Percentiles rank a stretch among this genome's conserved stretches.
Evolutionary conservation across 1,284 basidiomycete genomes (phyloP).

Genomic region (Ustilago esculenta): DNA sequence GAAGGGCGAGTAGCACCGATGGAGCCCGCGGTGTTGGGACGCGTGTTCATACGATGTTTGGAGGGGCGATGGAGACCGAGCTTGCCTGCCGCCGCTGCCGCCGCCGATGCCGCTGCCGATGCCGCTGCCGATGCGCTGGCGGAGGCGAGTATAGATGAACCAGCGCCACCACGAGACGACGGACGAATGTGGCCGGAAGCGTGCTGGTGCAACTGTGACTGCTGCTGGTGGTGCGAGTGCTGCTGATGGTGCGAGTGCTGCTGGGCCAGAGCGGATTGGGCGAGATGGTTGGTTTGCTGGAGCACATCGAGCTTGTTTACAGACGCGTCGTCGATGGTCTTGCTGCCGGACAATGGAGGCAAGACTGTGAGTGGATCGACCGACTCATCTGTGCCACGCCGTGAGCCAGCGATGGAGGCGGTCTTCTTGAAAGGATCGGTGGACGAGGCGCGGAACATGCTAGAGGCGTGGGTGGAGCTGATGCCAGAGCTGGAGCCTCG

Average conservation of each 20-base stretch:
- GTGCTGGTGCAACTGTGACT: conserved; percentile 14
- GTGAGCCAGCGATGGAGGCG: conserved; percentile 25
- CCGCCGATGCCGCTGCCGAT: conserved; percentile 56
- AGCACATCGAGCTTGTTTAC: conserved; percentile 39
- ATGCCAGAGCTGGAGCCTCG: conserved; percentile 39
- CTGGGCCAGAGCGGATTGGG: conserved; percentile 26
- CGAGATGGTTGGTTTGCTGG: conserved; percentile 40
- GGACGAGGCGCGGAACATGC: conserved; percentile 40
- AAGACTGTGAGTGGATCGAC: conserved; percentile 36
- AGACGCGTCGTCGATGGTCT: conserved; percentile 22
- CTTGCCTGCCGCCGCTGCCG: conserved; percentile 58
- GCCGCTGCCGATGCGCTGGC: conserved; percentile 55
- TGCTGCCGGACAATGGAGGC: conserved; percentile 22
- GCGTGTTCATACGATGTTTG: conserved; percentile 35
- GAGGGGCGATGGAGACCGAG: conserved; percentile 53
- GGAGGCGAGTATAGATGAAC: conserved; percentile 41
- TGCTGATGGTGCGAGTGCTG: conserved; percentile 26
- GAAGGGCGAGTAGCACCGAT: conserved; percentile 43
- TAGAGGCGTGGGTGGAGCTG: conserved; percentile 31
- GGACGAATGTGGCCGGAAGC: conserved; percentile 21
- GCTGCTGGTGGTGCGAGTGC: conserved; percentile 18
- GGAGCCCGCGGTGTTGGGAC: conserved; percentile 57
- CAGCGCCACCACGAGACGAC: conserved; percentile 39
- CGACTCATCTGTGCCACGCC: conserved; percentile 47
- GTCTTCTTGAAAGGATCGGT: conserved; percentile 37